Evolutionary conservation across 768 basidiomycete genomes (phyloP).

Genomic region (Arthromyces matolae): DNA sequence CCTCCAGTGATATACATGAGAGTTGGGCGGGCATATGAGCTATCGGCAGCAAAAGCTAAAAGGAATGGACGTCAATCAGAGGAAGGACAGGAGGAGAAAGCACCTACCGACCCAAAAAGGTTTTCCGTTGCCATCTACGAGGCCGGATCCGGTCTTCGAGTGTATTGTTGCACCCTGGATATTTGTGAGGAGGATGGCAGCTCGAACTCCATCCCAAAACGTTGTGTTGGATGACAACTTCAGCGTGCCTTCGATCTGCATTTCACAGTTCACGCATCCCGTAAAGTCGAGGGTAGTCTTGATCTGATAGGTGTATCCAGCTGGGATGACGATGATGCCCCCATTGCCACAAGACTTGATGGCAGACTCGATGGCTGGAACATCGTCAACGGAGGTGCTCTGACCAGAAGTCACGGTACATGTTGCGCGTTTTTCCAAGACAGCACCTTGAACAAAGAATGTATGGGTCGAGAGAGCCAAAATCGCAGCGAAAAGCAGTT

Average conservation of each 20-base stretch:
- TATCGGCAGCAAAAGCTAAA: slow-evolving; percentile 25
- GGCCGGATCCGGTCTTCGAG: slow-evolving; percentile 25
- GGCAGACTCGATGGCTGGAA: slow-evolving; percentile 27
- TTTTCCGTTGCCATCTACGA: slow-evolving; percentile 29
- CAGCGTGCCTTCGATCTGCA: slow-evolving; percentile 28
- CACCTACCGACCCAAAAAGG: slow-evolving; percentile 26
- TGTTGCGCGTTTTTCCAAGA: slow-evolving; percentile 23
- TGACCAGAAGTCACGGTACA: slow-evolving; percentile 25
- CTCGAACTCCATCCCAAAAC: slow-evolving; percentile 26
- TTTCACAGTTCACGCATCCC: slow-evolving; percentile 27
- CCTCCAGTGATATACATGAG: slow-evolving; percentile 25
- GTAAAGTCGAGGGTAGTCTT: slow-evolving; percentile 25
- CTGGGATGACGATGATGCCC: slow-evolving; percentile 28
- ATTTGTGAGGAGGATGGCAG: slow-evolving; percentile 21
- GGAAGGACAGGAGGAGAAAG: neutral
- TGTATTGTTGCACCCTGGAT: slow-evolving; percentile 23
- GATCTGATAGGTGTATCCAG: slow-evolving; percentile 22
- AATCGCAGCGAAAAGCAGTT: slow-evolving; percentile 2
- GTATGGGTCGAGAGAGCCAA: slow-evolving; percentile 4
- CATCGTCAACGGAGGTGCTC: slow-evolving; percentile 24
- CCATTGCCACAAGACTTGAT: slow-evolving; percentile 29
- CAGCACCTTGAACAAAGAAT: neutral
- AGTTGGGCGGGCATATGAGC: slow-evolving; percentile 26
- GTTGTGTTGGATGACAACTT: slow-evolving; percentile 24
- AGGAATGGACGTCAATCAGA: neutral